Evolutionary conservation across 2,329 filamentous ascomycete genomes (phyloP), one percentile per base, ranked within the genome.

Genomic region (Colletotrichum tropicale): DNA sequence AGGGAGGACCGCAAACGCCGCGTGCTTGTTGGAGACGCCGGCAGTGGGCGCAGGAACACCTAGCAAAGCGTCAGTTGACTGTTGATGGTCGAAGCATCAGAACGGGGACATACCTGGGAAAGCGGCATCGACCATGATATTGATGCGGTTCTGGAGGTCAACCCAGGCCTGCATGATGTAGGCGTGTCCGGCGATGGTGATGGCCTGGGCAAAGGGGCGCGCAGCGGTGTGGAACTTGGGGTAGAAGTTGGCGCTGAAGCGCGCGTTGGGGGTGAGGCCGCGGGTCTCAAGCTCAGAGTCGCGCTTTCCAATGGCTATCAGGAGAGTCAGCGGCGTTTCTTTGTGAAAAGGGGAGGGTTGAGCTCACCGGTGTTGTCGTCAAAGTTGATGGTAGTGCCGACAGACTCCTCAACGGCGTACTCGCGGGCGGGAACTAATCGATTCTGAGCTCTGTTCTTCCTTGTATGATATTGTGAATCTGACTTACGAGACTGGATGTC

Each of bases 391-490:
- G 43, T 21, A 21, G 9, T 48, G 3, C 43, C 43, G 0, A 48
- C 43, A 48, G 43, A 52, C 10, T 21, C 43, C 43, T 21, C 43
- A 2, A 52, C 10, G 43, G 43, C 43, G n/a, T 52, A 52, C 6
- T 52, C 43, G 10, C 12, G 43, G n/a, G 10, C 43, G 2, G 43
- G 43, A 52, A 52, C n/a, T 21, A 21, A 6, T 12, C 2, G 6
- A 13, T 21, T 8, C 43, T 48, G 6, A 48, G 43, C 4, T 3
- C 5, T 8, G 43, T n/a, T n/a, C 6, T 43, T 8, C 5, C 4
- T 3, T 13, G 1, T 13, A 4, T 3, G 10, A 13, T 13, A 21
- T 4, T 7, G 10, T 10, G 6, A 3, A 21, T 21, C 8, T 4
- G 6, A 52, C n/a, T 52, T 13, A 52, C 43, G n/a, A 8, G 43